phyloP scores from a whole-genome alignment of 1,284 basidiomycete species.

The Ceratobasidium sp. region DNA sequence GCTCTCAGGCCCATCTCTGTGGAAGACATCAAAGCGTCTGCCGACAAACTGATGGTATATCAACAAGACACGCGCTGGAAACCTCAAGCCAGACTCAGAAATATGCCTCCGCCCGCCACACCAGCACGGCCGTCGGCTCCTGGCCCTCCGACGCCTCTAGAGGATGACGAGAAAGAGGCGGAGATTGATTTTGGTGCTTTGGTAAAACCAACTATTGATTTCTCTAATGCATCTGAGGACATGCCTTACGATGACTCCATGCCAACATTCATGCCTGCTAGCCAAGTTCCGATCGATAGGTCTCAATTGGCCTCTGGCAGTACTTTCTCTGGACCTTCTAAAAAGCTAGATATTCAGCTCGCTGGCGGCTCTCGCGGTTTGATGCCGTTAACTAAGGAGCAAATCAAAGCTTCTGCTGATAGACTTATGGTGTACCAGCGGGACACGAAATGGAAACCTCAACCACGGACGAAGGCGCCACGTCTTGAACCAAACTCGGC shows the following conservation, averaged over 20 bases:
- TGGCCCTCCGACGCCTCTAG: background rate
- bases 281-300: constrained; percentile 35
- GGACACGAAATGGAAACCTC: constrained; percentile 43
- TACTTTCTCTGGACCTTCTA: background rate
- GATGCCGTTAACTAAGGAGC: constrained; percentile 36
- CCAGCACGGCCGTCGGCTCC: no score
- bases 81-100: constrained; percentile 3
- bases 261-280: constrained; percentile 42
- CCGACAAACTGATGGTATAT: constrained; percentile 32
- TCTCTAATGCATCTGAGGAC: background rate
- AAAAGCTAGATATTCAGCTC: constrained; percentile 20
- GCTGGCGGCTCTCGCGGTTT: constrained; percentile 35
- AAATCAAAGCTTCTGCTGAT: constrained; percentile 38
- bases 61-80: constrained; percentile 39
- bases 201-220: background rate
- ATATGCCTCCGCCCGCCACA: constrained; percentile 22
- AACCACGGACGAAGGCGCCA: constrained; percentile 24
- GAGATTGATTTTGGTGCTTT: constrained; percentile 33
- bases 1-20: constrained; percentile 38
- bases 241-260: constrained; percentile 27
- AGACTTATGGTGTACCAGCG: constrained; percentile 39
- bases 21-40: constrained; percentile 29
- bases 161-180: constrained; percentile 20
- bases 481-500: background rate
- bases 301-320: constrained; percentile 8